Conservation (phyloP, 495 filamentous ascomycete species). For the Lophiostoma macrostomum region DNA sequence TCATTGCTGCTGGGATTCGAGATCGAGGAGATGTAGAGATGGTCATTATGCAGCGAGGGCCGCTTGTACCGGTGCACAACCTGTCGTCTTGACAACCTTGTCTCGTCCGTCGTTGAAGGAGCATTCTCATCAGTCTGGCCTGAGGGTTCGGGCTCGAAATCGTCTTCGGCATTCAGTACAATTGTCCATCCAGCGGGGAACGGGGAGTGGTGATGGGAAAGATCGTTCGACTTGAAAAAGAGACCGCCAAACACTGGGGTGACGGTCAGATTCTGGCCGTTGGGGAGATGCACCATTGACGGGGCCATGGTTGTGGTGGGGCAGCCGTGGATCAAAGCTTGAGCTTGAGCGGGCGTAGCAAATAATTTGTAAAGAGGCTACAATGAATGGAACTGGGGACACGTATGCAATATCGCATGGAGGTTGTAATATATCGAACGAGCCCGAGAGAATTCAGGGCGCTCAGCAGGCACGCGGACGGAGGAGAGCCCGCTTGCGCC, state of each 20-base stretch:
- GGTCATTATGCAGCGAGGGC: constrained; percentile 74
- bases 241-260: constrained; percentile 82
- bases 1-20: constrained; percentile 76
- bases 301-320: constrained; percentile 39
- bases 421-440: too few relatives aligned
- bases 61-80: constrained; percentile 62
- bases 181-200: constrained; percentile 89
- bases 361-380: too few relatives aligned
- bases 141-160: constrained; percentile 24
- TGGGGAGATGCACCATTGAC: constrained; percentile 64
- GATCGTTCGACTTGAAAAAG: constrained; percentile 79
- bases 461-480: too few relatives aligned
- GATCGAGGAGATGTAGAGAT: constrained; percentile 85
- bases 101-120: constrained; percentile 23
- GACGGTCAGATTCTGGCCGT: constrained; percentile 78
- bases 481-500: too few relatives aligned
- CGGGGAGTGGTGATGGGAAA: constrained; percentile 58
- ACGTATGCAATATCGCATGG: too few relatives aligned
- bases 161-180: constrained; percentile 69
- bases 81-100: constrained; percentile 31
- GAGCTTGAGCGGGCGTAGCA: too few relatives aligned
- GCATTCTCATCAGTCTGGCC: constrained; percentile 1
- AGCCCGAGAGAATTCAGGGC: too few relatives aligned
- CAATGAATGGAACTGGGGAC: too few relatives aligned
- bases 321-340: too few relatives aligned